phyloP scores from a whole-genome alignment of 176 grass and related monocot genomes.

The Avena sativa region DNA sequence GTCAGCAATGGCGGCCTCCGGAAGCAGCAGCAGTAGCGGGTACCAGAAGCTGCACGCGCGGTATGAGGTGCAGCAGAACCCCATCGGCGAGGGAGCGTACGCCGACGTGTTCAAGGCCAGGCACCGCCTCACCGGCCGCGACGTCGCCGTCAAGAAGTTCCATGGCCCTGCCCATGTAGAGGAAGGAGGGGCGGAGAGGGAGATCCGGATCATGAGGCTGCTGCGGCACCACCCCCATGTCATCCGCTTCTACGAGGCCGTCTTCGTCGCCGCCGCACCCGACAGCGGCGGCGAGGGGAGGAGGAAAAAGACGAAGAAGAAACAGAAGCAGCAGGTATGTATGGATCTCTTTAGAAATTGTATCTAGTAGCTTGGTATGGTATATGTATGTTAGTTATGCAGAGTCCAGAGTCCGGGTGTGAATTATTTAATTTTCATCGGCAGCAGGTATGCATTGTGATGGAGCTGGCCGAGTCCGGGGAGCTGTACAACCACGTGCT shows the following conservation, averaged over 20 bases:
- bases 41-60: neutral
- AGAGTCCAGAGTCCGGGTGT: too few relatives aligned
- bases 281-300: neutral
- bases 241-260: slow-evolving; percentile 61
- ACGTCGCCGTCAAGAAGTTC: slow-evolving; percentile 38
- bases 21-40: neutral
- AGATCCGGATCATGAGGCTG: slow-evolving; percentile 62
- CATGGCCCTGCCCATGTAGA: neutral
- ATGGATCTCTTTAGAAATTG: too few relatives aligned
- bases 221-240: slow-evolving; percentile 70
- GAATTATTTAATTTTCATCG: too few relatives aligned
- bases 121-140: slow-evolving; percentile 25
- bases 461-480: slow-evolving; percentile 57
- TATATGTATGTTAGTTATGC: too few relatives aligned
- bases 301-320: neutral
- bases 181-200: slow-evolving; percentile 40
- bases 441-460: slow-evolving; percentile 55
- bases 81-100: neutral
- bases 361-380: too few relatives aligned
- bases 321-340: neutral
- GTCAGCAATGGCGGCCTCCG: too few relatives aligned
- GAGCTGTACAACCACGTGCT: slow-evolving; percentile 59
- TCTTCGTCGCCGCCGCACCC: slow-evolving; percentile 41
- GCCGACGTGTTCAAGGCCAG: neutral
- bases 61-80: neutral